Conservation (phyloP, 2,329 filamentous ascomycete species). For the Aaosphaeria arxii region DNA sequence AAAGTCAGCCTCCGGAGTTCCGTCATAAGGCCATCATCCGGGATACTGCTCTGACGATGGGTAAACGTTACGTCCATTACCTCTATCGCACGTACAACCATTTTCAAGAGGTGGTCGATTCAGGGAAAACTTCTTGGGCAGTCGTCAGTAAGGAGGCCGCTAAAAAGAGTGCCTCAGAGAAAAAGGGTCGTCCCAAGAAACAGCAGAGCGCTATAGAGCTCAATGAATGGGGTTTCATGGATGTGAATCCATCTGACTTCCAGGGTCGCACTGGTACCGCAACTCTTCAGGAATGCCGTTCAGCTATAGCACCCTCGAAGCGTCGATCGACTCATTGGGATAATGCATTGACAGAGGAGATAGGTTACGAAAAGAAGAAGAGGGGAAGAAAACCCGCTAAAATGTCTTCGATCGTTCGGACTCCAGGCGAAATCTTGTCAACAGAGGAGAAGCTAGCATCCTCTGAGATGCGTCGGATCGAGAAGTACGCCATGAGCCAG, state of each 20-base stretch:
- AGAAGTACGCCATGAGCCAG: constrained; percentile 1
- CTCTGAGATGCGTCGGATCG: constrained; percentile 1
- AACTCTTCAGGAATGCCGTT: constrained; percentile 21
- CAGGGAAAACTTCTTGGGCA: constrained; percentile 51
- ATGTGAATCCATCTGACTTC: constrained; percentile 16
- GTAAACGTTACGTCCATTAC: constrained; percentile 46
- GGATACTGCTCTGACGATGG: constrained; percentile 49
- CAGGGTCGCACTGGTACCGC: constrained; percentile 18
- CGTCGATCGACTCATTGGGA: constrained; percentile 24
- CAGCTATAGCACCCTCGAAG: constrained; percentile 14
- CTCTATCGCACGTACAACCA: constrained; percentile 53
- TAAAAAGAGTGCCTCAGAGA: constrained; percentile 25
- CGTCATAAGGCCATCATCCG: constrained; percentile 56
- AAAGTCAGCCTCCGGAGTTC: constrained; percentile 57
- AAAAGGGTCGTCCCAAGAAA: constrained; percentile 12
- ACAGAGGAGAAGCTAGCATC: neutral
- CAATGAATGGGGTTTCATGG: constrained; percentile 30
- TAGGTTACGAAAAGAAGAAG: constrained; percentile 19
- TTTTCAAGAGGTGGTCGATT: constrained; percentile 53
- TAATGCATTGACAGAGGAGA: constrained; percentile 15
- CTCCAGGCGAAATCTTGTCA: neutral
- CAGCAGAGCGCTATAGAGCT: constrained; percentile 4
- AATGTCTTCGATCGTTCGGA: neutral
- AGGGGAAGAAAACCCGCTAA: neutral
- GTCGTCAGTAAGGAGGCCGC: constrained; percentile 42